Evolutionary conservation across 2,329 filamentous ascomycete species (phyloP), one percentile per base, ranked within the genome.

Genomic region (Fusarium luffae): DNA sequence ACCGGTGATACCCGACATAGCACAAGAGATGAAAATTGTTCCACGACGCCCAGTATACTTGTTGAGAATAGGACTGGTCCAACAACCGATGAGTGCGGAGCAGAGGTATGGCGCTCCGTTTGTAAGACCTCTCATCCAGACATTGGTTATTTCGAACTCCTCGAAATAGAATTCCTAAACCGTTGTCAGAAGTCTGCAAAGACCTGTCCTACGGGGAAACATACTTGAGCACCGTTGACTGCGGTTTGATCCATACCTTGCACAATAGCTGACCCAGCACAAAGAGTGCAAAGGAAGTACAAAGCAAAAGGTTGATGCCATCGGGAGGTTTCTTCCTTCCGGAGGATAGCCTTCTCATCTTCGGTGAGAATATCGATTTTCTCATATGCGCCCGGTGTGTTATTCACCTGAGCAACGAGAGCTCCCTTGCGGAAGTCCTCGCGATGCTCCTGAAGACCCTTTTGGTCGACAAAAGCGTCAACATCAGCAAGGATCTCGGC

Each of bases 181-280:
- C 13, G 1, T 10, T 4, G 7, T 43, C 5, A 43, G 41, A 16
- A 42, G 14, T 9, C 41, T 13, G 13, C 1, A 23, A 5, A 21
- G 4, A 42, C 10, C 8, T 42, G 13, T 21, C 25, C 25, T 25
- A 9, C 13, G 9, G 5, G 12, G 12, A 85, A 42, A 57, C 63
- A 84, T 41, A 89, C 82, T 68, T 90, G 88, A 5, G 88, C 88
- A 40, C 88, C 88, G 63, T 90, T 89, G 49, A 89, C 87, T 4
- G 89, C 88, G 0, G 88, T 89, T 75, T 90, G 86, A 73, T 90
- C 88, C 86, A 90, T 89, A 69, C 89, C 89, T 70, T 90, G 89
- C 1, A 91, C 89, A 14, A 88, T 88, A 21, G 89, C 89, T 14
- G 77, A 79, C 0, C 77, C 77, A 0, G 78, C 77, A 23, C 78